Percentiles rank a stretch among this genome's conserved stretches.
Evolutionary conservation across 495 filamentous ascomycete species (phyloP).

Genomic region (Lentithecium fluviatile): DNA sequence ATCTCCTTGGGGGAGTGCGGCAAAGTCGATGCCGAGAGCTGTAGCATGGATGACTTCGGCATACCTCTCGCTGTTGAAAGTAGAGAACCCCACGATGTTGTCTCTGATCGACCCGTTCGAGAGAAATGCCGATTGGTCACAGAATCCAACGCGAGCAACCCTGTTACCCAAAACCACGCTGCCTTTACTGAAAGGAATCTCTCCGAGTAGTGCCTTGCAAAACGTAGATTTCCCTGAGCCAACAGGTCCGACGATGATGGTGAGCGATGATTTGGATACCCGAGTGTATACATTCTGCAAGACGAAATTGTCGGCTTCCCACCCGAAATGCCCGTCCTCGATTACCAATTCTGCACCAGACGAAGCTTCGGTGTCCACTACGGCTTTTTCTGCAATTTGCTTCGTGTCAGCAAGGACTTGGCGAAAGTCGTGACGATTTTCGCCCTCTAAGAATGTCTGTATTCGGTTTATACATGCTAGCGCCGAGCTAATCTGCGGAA

Average conservation of each 20-base stretch:
- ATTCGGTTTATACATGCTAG: constrained; percentile 47
- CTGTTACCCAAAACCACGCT: background rate
- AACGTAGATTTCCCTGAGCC: constrained; percentile 20
- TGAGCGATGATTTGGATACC: constrained; percentile 3
- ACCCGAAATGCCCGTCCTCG: constrained; percentile 13
- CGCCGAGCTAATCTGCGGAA: constrained; percentile 36
- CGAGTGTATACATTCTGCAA: constrained; percentile 5
- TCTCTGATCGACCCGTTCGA: constrained; percentile 19
- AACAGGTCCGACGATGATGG: constrained; percentile 18
- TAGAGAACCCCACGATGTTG: constrained; percentile 9
- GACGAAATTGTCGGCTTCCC: constrained; percentile 12
- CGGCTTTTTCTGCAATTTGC: constrained; percentile 4
- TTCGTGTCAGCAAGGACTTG: constrained; percentile 15
- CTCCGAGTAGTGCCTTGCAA: constrained; percentile 14
- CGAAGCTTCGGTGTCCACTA: background rate
- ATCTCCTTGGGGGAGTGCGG: constrained; percentile 76
- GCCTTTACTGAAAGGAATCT: constrained; percentile 15
- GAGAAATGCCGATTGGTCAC: constrained; percentile 11
- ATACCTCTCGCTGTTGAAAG: constrained; percentile 53
- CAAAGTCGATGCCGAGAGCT: constrained; percentile 60
- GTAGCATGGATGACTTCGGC: constrained; percentile 58
- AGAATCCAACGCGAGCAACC: constrained; percentile 7
- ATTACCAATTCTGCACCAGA: background rate
- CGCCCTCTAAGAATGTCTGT: constrained; percentile 44
- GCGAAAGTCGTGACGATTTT: constrained; percentile 40